Evolutionary conservation across 768 basidiomycete species (phyloP), one percentile per base, ranked within the genome.

Genomic region (Sistotremastrum suecicum): DNA sequence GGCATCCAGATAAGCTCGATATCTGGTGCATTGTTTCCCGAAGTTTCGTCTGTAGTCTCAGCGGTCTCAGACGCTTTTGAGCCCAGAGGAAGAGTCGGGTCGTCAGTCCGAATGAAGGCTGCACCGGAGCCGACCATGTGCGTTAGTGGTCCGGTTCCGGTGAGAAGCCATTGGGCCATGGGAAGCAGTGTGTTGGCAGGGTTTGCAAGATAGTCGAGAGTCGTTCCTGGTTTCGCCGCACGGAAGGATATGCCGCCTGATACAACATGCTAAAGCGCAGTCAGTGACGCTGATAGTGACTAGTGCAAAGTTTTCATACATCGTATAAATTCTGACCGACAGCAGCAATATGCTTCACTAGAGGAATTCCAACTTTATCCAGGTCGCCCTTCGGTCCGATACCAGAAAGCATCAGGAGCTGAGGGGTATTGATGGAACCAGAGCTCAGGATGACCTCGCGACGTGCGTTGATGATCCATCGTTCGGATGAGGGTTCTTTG

Each of bases 81-180:
- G 2, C 20, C 20, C 20, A 20, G 20, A 20, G 20, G 20, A 20
- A 20, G 20, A 20, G 20, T 50, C 1, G 68, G 65, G 49, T 78
- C 69, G 37, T 66, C 66, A 1, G 70, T 64, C 11, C 76, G 69
- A 29, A 72, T 51, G 53, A 80, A 78, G 0, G 72, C 76, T 28
- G 69, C 74, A 10, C 69, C 62, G 2, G 20, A 20, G 20, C 20
- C 20, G 2, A 20, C 20, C 20, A 20, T 20, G 20, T 20, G 20
- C 20, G 20, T 20, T 1, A 20, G 20, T 20, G 20, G 20, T 2
- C 20, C 20, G 1, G 20, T 20, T 2, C 44, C 44, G 3, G 7
- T 45, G 2, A 29, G 2, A 2, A 45, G 9, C 44, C 44, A 45
- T 42, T 45, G 8, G 3, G 28, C 20, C 35, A 45, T 10, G 11